Base-by-base conservation (phyloP, 305 asterid genomes). In the Fraxinus sp. region DNA sequence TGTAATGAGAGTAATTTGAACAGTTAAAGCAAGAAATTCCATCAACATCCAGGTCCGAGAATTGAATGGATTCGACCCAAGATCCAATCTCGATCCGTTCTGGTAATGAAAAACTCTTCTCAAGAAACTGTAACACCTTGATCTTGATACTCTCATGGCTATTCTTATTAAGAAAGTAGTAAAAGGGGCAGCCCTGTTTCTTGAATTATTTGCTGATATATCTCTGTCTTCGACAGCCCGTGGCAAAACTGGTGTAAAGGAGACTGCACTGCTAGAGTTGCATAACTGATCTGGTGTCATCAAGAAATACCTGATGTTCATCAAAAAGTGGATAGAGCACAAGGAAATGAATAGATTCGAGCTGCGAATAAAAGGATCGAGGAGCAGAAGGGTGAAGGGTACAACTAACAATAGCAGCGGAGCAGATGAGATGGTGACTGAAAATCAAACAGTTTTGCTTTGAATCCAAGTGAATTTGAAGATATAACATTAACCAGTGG, bases 91-190 rank as follows among this genome's bases (percentile, higher is more conserved):
- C 7, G 97, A 89, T 26, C 97, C 97, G 52, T 94, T 95, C 78
- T 95, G 99, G 89, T 94, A 92, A 79, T 91, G 97, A 77, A 94
- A 95, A 0, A 94, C 95, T 64, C 99, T 92, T 78, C 99, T 92
- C 84, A 94, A 68, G 83, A 93, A 95, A 74, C 84, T 86, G 74
- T 89, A 95, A 90, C 93, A 88, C 82, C 93, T 89, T 28, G 99
- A 88, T 73, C 98, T 88, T 11, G 98, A 94, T 37, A 94, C 75
- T 73, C 81, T 92, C 91, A 94, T 91, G 0, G 96, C 97, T 77
- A 93, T 74, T 76, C 97, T 88, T 46, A 91, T 85, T 84, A 93
- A 80, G 84, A 93, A 88, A 7, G 91, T 85, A 24, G 98, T 85
- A 22, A 89, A 85, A 11, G 82, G 88, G 26, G 88, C 49, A 3